Base-by-base conservation (phyloP, 176 grass and related monocot species). In the Panicum miliaceum region DNA sequence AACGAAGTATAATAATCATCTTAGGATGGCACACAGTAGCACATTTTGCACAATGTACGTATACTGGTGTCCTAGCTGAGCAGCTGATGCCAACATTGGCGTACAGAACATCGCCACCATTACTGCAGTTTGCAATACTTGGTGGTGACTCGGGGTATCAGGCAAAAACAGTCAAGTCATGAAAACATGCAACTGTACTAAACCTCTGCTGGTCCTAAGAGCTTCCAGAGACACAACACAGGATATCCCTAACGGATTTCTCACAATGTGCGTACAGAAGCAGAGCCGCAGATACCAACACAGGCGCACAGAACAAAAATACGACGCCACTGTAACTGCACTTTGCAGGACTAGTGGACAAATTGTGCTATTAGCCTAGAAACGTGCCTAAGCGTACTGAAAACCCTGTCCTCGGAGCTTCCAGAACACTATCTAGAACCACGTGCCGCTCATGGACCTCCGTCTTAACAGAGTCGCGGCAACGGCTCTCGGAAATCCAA, bases 321-420 rank as follows among this genome's bases (percentile, higher is more conserved):
- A 64, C 63, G 64, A 56, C n/a, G 65, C 35, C 65, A 70, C 79
- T 57, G 65, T 81, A 40, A 57, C 79, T 69, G 79, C 48, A 81
- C 1, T 81, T 0, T 27, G 73, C 64, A 19, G 64, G 40, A 56
- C 64, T 81, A 81, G 47, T 27, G 4, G 79, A 81, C 79, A 81
- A 81, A 81, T 15, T 42, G 64, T 19, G 79, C 64, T 56, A 56
- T 69, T 68, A 81, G 57, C 38, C 64, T 56, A 56, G 35, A 41
- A 67, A 67, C 23, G 59, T 61, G 48, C 27, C 79, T 81, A 43
- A 60, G 63, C 19, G 73, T 34, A 86, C 73, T 66, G 71, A 66
- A 73, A 82, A 73, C 51, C 77, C 71, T 25, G 50, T 13, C 51
- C 84, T 70, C 2, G 8, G 22, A 68, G 35, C 1, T 38, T 47